These are phyloP conservation scores for Vickermania spadyakhi DNA, from an alignment of 208 protist genomes.

Conservation along the genomic window DNA sequence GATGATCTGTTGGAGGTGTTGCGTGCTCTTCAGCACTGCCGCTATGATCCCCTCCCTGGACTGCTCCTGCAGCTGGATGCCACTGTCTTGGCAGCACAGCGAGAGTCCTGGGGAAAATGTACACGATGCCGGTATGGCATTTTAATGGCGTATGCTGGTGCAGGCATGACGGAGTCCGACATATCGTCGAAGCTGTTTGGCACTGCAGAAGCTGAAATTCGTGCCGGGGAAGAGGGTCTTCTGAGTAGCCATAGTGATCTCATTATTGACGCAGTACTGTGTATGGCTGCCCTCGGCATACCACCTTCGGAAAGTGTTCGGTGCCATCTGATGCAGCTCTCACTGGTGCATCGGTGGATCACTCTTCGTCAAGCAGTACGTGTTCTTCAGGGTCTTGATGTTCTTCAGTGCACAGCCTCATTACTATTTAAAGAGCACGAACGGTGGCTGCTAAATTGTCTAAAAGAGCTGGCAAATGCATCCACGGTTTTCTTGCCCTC, in stretches of 20 bases:
- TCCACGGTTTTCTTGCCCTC: no score
- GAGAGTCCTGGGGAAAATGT: neutral
- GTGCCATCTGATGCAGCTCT: neutral
- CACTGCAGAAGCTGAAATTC: conserved; percentile 7
- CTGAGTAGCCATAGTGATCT: conserved; percentile 1
- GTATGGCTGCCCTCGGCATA: conserved; percentile 13
- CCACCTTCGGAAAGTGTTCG: neutral
- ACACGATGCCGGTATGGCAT: conserved; percentile 7
- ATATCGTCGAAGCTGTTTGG: neutral
- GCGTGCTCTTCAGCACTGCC: conserved; percentile 7
- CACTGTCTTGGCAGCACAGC: neutral
- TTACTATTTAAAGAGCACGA: neutral
- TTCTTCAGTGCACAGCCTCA: neutral
- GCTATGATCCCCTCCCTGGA: conserved; percentile 13
- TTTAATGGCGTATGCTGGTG: conserved; percentile 20
- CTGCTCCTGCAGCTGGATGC: conserved; percentile 9
- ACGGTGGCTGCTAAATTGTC: neutral
- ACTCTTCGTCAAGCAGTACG: neutral
- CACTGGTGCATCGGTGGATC: neutral
- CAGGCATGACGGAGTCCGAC: conserved; percentile 5
- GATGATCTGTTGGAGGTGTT: no score
- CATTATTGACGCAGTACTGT: conserved; percentile 17
- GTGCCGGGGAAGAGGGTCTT: neutral
- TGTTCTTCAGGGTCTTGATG: neutral
- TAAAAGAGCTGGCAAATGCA: no score